Base-by-base conservation (phyloP, 768 basidiomycete species). In the Calocera cornea region DNA sequence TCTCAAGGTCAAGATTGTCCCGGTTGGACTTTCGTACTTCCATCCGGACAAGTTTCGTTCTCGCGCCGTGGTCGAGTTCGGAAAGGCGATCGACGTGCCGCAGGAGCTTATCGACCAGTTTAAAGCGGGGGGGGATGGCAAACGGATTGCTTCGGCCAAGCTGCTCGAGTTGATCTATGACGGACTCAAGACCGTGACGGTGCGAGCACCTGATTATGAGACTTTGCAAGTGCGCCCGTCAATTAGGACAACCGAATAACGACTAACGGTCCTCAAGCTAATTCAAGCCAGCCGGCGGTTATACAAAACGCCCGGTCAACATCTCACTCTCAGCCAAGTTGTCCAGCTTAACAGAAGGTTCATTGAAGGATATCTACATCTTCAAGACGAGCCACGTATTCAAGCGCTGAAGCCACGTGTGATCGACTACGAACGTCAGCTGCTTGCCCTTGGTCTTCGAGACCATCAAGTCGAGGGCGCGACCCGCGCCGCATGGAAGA, bases 21-120 rank as follows among this genome's bases (percentile, higher is more conserved):
- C 85, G 31, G 84, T 85, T 68, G 85, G 85, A 12, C 72, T 83
- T 69, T 75, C 82, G 71, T 95, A 74, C 86, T 94, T 75, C 86
- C 93, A 75, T 84, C 89, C 73, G 73, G 78, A 83, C 78, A 87
- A 88, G 70, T 99, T 98, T 81, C 88, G 97, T 34, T 97, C 94
- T 16, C 86, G 97, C 67, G 97, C 93, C 5, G 97, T 99, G 31
- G 89, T 99, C 64, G 97, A 99, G 74, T 99, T 98, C 76, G 97
- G 97, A 5, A 79, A 84, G 1, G 91, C 95, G 10, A 78, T 97
- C 69, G 89, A 92, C 72, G 91, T 98, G n/a, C 94, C 95, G n/a
- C 73, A 76, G 2, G 92, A 95, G 70, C 80, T 90, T 38, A 87
- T 97, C 1, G 86, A 89, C 34, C 88, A 90, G 86, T 99, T 95